phyloP scores from a whole-genome alignment of 2,329 filamentous ascomycete species.

The Botrytis pseudocinerea region DNA sequence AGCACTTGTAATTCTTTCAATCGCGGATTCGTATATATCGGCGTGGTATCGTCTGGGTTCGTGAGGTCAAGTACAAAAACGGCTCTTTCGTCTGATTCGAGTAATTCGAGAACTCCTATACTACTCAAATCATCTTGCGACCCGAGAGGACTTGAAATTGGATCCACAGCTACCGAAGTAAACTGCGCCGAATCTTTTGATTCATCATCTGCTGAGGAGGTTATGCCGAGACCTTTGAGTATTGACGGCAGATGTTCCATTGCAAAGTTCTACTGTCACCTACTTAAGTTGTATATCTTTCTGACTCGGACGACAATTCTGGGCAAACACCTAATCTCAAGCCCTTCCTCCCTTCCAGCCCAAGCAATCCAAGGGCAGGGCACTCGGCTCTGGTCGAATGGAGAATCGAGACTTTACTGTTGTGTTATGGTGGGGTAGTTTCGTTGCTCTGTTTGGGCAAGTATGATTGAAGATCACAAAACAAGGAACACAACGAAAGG shows the following conservation, averaged over 20 bases:
- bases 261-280: background rate
- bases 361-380: background rate
- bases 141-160: slow-evolving; percentile 2
- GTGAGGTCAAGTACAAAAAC: slow-evolving; percentile 33
- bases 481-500: background rate
- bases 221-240: slow-evolving; percentile 5
- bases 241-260: slow-evolving; percentile 18
- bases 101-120: slow-evolving; percentile 31
- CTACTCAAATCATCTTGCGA: slow-evolving; percentile 21
- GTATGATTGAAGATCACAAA: background rate
- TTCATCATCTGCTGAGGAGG: background rate
- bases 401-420: slow-evolving; percentile 4
- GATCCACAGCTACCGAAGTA: slow-evolving; percentile 4
- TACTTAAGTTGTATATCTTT: background rate
- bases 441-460: slow-evolving; percentile 2
- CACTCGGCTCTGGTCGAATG: background rate
- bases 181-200: background rate
- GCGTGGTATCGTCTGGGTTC: slow-evolving; percentile 21
- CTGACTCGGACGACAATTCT: background rate
- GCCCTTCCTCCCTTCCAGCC: background rate
- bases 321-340: background rate
- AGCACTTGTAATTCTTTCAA: slow-evolving; percentile 18
- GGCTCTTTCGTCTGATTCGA: slow-evolving; percentile 33
- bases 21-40: slow-evolving; percentile 31
- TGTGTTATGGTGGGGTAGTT: slow-evolving; percentile 10